Base-by-base conservation (phyloP, 495 filamentous ascomycete species). In the Haplographium delicatum region DNA sequence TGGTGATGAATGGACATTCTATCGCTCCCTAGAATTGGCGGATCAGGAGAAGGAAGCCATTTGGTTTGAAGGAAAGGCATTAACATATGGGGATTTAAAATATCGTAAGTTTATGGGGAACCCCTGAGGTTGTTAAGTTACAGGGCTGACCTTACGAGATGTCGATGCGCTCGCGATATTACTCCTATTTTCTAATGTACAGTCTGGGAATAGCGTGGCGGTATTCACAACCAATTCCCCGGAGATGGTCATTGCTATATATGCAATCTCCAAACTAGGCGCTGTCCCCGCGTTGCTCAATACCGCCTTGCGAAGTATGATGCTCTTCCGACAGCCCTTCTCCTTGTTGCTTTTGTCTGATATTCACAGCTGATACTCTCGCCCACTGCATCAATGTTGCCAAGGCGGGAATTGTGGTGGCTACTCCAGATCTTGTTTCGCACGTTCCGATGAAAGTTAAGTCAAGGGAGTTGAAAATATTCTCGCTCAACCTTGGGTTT, bases 11-110 rank as follows among this genome's bases (percentile, higher is more conserved):
- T 43, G 63, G 9, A 72, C 70, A 0, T 57, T 71, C n/a, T 75
- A 73, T 49, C 66, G 64, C 43, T 58, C 72, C 57, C 64, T 75
- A 3, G 61, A 70, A 41, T 58, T 62, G 24, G 60, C 68, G 1
- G 58, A 65, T 20, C 71, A 64, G 6, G 51, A 54, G 2, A 31
- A 34, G 0, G 70, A 73, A 42, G 72, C 72, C 5, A 53, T 75
- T 23, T 75, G 71, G 72, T 73, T 74, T 56, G 72, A 75, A 44
- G 60, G 68, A 6, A 68, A 66, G 51, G 70, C 64, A 23, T 73
- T 71, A 69, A 73, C 67, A 5, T 73, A 75, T 51, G 51, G 41
- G 15, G 60, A 73, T 31, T 46, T 75, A 28, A 75, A 72, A 44
- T 31, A 6, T 31, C 28, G 6, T 31, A n/a, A n/a, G n/a, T n/a